These are phyloP conservation scores for Boletus subcaerulescens DNA, from an alignment of 768 basidiomycete genomes.

Conservation along the genomic window DNA sequence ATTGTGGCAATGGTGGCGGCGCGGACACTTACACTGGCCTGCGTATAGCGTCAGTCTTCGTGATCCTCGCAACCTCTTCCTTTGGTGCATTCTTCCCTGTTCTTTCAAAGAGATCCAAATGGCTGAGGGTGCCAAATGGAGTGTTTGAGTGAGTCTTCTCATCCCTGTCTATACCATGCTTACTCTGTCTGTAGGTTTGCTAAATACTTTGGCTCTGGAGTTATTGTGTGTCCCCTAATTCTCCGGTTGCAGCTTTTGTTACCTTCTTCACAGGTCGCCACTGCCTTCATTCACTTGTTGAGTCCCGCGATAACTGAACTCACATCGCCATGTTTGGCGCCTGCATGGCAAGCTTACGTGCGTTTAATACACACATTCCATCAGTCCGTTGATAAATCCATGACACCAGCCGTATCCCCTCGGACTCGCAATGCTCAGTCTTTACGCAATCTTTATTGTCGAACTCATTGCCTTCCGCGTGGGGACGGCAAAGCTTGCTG, in stretches of 20 bases:
- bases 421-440: conserved; percentile 74
- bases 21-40: conserved; percentile 46
- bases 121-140: conserved; percentile 36
- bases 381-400: neutral
- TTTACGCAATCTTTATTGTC: conserved; percentile 80
- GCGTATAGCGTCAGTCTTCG: conserved; percentile 71
- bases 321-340: conserved; percentile 61
- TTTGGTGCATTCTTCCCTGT: conserved; percentile 72
- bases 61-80: conserved; percentile 61
- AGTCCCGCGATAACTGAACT: conserved; percentile 73
- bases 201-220: conserved; percentile 89
- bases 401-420: conserved; percentile 72
- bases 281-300: conserved; percentile 84
- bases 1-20: conserved; percentile 55
- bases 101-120: conserved; percentile 48
- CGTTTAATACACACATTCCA: conserved; percentile 20
- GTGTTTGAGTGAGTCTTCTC: conserved; percentile 66
- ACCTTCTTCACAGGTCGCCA: conserved; percentile 62
- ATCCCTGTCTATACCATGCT: neutral
- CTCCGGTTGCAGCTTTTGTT: neutral
- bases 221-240: conserved; percentile 56
- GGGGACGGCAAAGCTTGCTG: conserved; percentile 69
- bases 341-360: conserved; percentile 75
- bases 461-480: conserved; percentile 87
- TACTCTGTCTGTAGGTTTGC: conserved; percentile 53